Evolutionary conservation across 2,329 filamentous ascomycete genomes (phyloP), one percentile per base, ranked within the genome.

Genomic region (Claviceps monticola): DNA sequence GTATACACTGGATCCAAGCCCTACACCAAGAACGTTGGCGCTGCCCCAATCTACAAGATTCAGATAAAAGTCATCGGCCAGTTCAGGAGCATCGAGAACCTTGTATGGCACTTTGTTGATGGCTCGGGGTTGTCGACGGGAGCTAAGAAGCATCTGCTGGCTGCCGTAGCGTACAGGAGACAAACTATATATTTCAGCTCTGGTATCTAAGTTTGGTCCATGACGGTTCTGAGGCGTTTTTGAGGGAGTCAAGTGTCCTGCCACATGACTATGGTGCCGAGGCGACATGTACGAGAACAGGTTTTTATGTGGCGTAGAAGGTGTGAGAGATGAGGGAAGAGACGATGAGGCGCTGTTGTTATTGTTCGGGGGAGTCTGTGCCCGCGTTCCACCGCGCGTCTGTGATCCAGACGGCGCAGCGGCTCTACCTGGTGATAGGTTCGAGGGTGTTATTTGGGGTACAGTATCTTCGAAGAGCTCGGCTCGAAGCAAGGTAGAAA

Each of bases 21-120:
- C 93, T 44, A 98, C 93, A 6, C 91, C 93, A 11, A 98, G 75
- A 8, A 95, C 85, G 66, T 97, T 95, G 59, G 86, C 89, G 60
- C 88, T 94, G 44, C 93, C 93, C 93, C 93, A 98, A 63, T 98
- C 93, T 3, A 98, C 91, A 26, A 98, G 73, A 61, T 98, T 98
- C 38, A 98, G 75, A 62, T 98, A 98, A 67, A 97, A 98, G 64
- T 98, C 93, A 62, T 98, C 93, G 29, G 91, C 90, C 46, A 98
- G 72, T 64, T 97, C 93, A 1, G 93, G 93, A 0, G 93, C 93
- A 71, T 98, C 93, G 9, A 98, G 75, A 1, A 98, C 93, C 68
- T 98, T 98, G 70, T 94, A 98, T 0, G 93, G 93, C 0, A 97
- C 91, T 66, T 97, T 97, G 67, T 88, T 91, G 19, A 98, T 88